Evolutionary conservation across 2,329 filamentous ascomycete species (phyloP).

Genomic region (Capronia coronata): DNA sequence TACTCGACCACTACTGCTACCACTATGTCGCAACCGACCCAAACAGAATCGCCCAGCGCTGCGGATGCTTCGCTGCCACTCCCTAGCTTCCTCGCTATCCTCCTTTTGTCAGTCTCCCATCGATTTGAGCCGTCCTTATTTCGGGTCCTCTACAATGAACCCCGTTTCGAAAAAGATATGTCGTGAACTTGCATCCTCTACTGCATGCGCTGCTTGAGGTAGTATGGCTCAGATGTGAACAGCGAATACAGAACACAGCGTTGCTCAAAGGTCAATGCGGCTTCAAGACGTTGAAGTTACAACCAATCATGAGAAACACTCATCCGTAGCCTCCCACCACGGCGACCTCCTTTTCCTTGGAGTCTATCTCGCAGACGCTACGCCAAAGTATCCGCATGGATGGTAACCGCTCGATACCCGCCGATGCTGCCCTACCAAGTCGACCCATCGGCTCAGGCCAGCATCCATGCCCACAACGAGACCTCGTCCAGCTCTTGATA

Average conservation of each 20-base stretch:
- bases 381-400: constrained; percentile 10
- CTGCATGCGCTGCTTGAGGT: background rate
- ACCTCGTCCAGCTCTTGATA: constrained; percentile 9
- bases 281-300: no score
- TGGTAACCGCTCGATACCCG: constrained; percentile 17
- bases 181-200: no score
- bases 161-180: no score
- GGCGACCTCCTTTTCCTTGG: no score
- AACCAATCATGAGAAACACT: no score
- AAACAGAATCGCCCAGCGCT: background rate
- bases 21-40: background rate
- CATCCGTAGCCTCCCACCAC: no score
- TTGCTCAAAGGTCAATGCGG: background rate
- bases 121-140: background rate
- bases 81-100: background rate
- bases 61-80: background rate
- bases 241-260: background rate
- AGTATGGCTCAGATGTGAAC: no score
- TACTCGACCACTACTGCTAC: background rate
- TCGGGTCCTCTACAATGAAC: background rate
- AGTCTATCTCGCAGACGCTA: background rate
- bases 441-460: background rate
- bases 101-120: background rate
- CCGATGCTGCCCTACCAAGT: background rate
- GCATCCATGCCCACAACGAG: background rate